These are phyloP conservation scores for Corinectria fuckeliana DNA, from an alignment of 2,329 filamentous ascomycete species.

Conservation along the genomic window DNA sequence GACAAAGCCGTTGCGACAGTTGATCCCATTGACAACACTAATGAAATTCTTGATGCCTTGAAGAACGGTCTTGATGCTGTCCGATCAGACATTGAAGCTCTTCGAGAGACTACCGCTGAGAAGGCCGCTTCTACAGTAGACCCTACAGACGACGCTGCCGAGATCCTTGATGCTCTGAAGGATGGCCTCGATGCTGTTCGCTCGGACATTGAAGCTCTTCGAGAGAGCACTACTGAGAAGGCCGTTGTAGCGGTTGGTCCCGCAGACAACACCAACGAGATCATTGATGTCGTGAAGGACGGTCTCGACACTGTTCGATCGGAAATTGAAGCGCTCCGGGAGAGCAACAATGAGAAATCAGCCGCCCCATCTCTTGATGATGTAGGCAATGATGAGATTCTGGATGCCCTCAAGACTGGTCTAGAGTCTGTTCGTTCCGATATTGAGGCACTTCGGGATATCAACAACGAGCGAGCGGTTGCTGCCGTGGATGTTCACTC, in stretches of 20 bases:
- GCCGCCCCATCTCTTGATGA: conserved; percentile 63
- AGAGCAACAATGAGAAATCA: conserved; percentile 75
- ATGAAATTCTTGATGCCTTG: conserved; percentile 73
- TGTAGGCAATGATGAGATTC: conserved; percentile 78
- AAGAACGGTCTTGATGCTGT: conserved; percentile 34
- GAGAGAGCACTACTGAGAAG: conserved; percentile 70
- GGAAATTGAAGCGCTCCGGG: conserved; percentile 69
- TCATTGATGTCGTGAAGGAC: conserved; percentile 81
- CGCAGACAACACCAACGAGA: conserved; percentile 69
- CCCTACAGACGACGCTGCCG: conserved; percentile 64
- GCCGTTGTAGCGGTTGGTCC: conserved; percentile 48
- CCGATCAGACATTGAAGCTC: conserved; percentile 31
- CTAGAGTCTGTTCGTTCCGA: conserved; percentile 75
- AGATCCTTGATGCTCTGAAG: conserved; percentile 82
- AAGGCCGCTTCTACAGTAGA: conserved; percentile 46
- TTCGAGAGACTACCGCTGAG: conserved; percentile 70
- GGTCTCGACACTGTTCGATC: conserved; percentile 74
- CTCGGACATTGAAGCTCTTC: conserved; percentile 69
- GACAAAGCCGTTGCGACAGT: conserved; percentile 47
- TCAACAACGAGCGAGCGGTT: conserved; percentile 69
- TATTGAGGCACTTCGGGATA: conserved; percentile 70
- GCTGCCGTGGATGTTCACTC: conserved; percentile 55
- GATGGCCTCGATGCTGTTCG: conserved; percentile 76
- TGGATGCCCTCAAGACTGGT: conserved; percentile 82
- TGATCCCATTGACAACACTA: conserved; percentile 58